Evolutionary conservation across 305 asterid genomes (phyloP).

Genomic region (Rubia peregrina): DNA sequence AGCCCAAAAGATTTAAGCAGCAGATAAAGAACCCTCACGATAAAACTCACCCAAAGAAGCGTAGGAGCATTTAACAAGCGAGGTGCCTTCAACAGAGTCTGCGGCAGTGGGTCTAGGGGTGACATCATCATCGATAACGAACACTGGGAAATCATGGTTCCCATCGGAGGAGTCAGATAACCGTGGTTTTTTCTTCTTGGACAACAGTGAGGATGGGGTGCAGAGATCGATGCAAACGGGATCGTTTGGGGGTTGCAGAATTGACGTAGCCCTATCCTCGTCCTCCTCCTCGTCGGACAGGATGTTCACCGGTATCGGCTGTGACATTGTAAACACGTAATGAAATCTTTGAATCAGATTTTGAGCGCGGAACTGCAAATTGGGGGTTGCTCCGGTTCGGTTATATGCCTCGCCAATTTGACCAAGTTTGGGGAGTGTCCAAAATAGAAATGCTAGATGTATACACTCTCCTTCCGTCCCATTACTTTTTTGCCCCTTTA

Average conservation of each 20-base stretch:
- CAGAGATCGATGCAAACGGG: slow-evolving; percentile 17
- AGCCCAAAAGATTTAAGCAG: not conserved
- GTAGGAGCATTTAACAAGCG: slow-evolving; percentile 13
- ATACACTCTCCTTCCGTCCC: too few species aligned
- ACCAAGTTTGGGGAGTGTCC: too few species aligned
- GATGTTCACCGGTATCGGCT: slow-evolving; percentile 18
- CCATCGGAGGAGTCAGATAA: slow-evolving; percentile 5
- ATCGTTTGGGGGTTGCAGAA: not conserved
- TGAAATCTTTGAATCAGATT: slow-evolving; percentile 1
- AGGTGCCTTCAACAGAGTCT: slow-evolving; percentile 2
- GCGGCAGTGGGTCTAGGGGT: slow-evolving; percentile 9
- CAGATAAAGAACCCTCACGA: not conserved
- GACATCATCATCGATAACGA: slow-evolving; percentile 23
- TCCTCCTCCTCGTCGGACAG: slow-evolving; percentile 20
- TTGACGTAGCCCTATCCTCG: not conserved
- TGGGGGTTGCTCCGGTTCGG: not conserved
- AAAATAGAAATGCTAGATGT: too few species aligned
- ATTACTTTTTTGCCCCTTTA: too few species aligned
- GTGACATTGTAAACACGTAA: slow-evolving; percentile 6
- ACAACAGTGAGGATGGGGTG: slow-evolving; percentile 11
- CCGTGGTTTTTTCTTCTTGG: slow-evolving; percentile 23
- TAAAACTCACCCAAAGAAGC: slow-evolving; percentile 6
- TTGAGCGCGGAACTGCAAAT: slow-evolving; percentile 4
- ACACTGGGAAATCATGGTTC: slow-evolving; percentile 13
- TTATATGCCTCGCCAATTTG: not conserved